Evolutionary conservation across 306 rosid genomes (phyloP), one percentile per base, ranked within the genome.

Genomic region (Luffa acutangula): DNA sequence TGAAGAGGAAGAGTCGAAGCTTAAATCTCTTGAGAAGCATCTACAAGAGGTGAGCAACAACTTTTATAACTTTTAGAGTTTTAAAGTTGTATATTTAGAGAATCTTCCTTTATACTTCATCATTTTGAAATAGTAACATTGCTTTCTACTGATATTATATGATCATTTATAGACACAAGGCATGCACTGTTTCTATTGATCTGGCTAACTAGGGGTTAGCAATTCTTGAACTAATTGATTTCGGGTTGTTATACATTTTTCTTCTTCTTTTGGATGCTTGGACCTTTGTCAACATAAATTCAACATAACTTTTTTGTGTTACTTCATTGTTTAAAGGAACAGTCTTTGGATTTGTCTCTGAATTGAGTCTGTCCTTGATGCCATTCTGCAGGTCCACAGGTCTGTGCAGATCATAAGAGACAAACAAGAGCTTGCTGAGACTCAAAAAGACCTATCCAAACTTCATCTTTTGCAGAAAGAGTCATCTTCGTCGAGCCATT

Each of bases 391-490:
- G 99, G 99, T 96, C 73, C 98, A 96, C 86, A 85, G 98, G 88
- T 91, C 99, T 73, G 96, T 93, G 53, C 99, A 96, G 86, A 90
- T 96, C 79, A 83, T 96, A 76, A 90, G 98, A 87, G 99, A 96
- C 90, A 96, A 93, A 81, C 99, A 96, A 85, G 99, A 96, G 84
- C 92, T 96, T 21, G 93, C 92, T 18, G 99, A 96, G 51, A 82
- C 99, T 53, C 98, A 96, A 84, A 96, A 93, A 85, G 98, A 96
- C 81, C 72, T 96, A 48, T 94, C 99, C 81, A 96, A 96, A 87
- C 94, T 93, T 87, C 99, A 96, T 83, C 94, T 86, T 82, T 89
- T 84, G 41, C 99, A 93, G 82, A 95, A 91, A 79, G 99, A 89
- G 80, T 89, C 99, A 64, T 87, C 92, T 81, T 87, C 98, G 14